phyloP scores from a whole-genome alignment of 768 basidiomycete species.

The Phaeolepiota aurea region DNA sequence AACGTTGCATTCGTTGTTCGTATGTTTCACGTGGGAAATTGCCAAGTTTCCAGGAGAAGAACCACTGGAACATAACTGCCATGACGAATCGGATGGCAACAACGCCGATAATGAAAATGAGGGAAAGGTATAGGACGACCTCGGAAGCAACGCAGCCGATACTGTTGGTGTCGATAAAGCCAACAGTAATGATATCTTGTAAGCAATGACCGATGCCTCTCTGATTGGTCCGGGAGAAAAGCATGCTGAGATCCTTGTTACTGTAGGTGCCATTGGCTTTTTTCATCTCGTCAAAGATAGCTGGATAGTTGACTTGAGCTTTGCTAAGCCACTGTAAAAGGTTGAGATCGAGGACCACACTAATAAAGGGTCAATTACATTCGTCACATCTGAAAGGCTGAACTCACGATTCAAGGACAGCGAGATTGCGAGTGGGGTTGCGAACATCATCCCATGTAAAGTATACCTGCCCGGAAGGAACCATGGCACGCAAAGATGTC shows the following conservation, averaged over 20 bases:
- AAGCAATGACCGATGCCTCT: conserved; percentile 70
- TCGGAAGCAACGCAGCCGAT: conserved; percentile 96
- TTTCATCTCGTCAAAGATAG: conserved; percentile 75
- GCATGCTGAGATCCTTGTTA: conserved; percentile 84
- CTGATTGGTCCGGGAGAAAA: conserved; percentile 65
- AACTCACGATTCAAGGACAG: conserved; percentile 89
- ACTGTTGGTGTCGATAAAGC: conserved; percentile 89
- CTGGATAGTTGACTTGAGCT: conserved; percentile 75
- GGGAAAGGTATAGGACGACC: conserved; percentile 90
- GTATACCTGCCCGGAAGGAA: conserved; percentile 78
- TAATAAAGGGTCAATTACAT: conserved; percentile 19
- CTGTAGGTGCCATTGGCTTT: conserved; percentile 63
- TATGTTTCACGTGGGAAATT: conserved; percentile 91
- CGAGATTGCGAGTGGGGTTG: conserved; percentile 66
- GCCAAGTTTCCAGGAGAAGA: conserved; percentile 92
- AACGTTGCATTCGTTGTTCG: conserved; percentile 83
- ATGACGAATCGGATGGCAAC: conserved; percentile 91
- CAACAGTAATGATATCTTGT: conserved; percentile 78
- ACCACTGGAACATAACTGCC: conserved; percentile 98
- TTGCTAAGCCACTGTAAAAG: conserved; percentile 80
- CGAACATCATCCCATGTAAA: conserved; percentile 87
- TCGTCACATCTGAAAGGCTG: too few relatives aligned
- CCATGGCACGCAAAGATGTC: conserved; percentile 36
- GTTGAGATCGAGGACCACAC: conserved; percentile 81
- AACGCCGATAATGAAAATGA: conserved; percentile 96